These are phyloP conservation scores for Exophiala sp. DNA, from an alignment of 2,329 filamentous ascomycete genomes.

Conservation along the genomic window DNA sequence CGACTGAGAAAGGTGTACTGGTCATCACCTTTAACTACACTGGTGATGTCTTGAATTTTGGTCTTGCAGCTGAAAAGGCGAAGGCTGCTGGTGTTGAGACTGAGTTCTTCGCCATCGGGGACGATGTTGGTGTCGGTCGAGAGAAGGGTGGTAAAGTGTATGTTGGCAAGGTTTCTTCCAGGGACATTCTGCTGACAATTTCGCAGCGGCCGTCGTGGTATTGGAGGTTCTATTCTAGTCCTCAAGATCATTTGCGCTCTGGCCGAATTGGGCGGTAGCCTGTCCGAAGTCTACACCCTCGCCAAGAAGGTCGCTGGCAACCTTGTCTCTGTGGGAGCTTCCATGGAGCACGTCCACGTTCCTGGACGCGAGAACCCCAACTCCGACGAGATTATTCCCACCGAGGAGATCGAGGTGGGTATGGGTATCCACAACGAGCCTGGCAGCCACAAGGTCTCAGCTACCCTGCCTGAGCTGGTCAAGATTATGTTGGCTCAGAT, in stretches of 20 bases:
- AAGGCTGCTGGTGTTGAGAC: constrained; percentile 71
- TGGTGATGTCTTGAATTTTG: constrained; percentile 85
- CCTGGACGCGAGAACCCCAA: constrained; percentile 63
- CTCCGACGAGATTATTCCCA: constrained; percentile 50
- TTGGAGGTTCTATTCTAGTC: constrained; percentile 88
- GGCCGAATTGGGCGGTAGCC: constrained; percentile 64
- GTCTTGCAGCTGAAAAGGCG: constrained; percentile 89
- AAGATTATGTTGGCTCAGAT: constrained; percentile 64
- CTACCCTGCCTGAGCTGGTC: constrained; percentile 49
- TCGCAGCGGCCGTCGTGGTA: constrained; percentile 67
- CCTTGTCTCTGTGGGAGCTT: constrained; percentile 79
- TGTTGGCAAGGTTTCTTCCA: too few species aligned
- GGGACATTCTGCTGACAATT: too few species aligned
- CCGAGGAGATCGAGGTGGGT: constrained; percentile 63
- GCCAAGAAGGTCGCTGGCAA: constrained; percentile 71
- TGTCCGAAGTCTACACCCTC: constrained; percentile 69
- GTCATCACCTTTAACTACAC: constrained; percentile 87
- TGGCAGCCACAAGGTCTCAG: constrained; percentile 51
- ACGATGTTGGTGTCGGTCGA: constrained; percentile 86
- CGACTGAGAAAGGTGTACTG: constrained; percentile 69
- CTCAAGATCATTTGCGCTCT: constrained; percentile 84
- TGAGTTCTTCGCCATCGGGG: constrained; percentile 87
- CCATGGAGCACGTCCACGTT: constrained; percentile 87
- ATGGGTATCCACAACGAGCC: constrained; percentile 60
- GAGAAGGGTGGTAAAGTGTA: constrained; percentile 77